These are phyloP conservation scores for Phytophthora aleatoria DNA, from an alignment of 352 stramenopile genomes.

Conservation along the genomic window DNA sequence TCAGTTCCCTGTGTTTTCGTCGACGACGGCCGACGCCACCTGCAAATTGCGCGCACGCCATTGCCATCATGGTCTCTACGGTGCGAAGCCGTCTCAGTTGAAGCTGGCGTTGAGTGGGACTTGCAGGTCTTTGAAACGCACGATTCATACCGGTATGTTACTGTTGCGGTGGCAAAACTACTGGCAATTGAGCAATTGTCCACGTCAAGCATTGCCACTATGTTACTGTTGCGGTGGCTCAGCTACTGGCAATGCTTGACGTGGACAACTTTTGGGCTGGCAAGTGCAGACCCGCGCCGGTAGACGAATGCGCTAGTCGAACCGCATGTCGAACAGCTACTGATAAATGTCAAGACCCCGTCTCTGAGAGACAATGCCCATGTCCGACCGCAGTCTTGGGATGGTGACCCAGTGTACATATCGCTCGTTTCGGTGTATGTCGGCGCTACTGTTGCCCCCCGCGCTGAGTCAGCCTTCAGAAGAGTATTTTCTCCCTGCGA, in stretches of 20 bases:
- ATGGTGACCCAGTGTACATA: constrained; percentile 23
- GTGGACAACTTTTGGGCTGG: not conserved
- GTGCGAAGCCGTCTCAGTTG: constrained; percentile 24
- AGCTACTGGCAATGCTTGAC: not conserved
- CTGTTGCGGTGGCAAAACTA: not conserved
- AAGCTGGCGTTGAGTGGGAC: constrained; percentile 24
- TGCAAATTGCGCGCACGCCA: constrained; percentile 3
- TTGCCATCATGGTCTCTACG: constrained; percentile 8
- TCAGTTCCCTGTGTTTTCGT: not conserved
- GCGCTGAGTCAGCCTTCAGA: constrained; percentile 25
- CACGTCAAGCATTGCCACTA: too few species aligned
- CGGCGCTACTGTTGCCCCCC: constrained; percentile 1
- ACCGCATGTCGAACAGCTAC: constrained; percentile 19
- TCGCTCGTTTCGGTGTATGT: constrained; percentile 6
- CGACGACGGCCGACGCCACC: not conserved
- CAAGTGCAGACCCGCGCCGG: not conserved
- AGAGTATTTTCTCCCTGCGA: not conserved
- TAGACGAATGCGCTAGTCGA: constrained; percentile 33
- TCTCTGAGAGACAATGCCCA: constrained; percentile 10
- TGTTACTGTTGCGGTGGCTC: too few species aligned
- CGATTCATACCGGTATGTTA: constrained; percentile 3
- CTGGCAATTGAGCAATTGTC: too few species aligned
- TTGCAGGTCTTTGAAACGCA: not conserved
- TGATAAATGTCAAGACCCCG: constrained; percentile 1
- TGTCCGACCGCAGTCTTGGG: constrained; percentile 18